These are phyloP conservation scores for Colletotrichum ledebouriae DNA, from an alignment of 2,329 filamentous ascomycete genomes.

Conservation along the genomic window DNA sequence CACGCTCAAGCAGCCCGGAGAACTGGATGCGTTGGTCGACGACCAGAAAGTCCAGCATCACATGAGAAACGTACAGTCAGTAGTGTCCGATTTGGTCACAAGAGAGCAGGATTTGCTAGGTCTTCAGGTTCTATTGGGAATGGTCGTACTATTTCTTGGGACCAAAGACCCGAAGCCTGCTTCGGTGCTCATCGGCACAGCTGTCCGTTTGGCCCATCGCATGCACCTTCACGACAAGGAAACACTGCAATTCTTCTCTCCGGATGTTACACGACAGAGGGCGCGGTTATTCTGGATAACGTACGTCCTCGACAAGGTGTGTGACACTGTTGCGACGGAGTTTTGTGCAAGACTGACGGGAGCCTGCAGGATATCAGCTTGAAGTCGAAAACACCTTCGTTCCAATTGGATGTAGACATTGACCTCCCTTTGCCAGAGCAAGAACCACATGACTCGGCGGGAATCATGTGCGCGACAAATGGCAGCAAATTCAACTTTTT, in stretches of 20 bases:
- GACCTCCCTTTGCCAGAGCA: constrained; percentile 54
- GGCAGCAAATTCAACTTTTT: constrained; percentile 55
- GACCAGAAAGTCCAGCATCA: constrained; percentile 47
- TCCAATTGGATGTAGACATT: constrained; percentile 56
- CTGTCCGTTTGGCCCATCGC: constrained; percentile 54
- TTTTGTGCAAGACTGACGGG: not conserved
- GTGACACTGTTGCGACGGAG: not conserved
- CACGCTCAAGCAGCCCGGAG: constrained; percentile 42
- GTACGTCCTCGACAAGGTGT: constrained; percentile 57
- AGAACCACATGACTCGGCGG: constrained; percentile 49
- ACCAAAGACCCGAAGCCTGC: constrained; percentile 54
- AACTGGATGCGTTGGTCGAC: constrained; percentile 41
- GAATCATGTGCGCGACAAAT: constrained; percentile 53
- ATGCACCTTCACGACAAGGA: constrained; percentile 52
- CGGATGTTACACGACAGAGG: constrained; percentile 52
- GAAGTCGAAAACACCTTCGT: constrained; percentile 53
- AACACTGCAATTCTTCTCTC: constrained; percentile 44
- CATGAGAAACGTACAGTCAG: constrained; percentile 54
- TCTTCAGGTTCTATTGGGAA: constrained; percentile 55
- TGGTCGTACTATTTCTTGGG: constrained; percentile 55
- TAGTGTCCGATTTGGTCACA: constrained; percentile 55
- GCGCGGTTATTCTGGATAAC: constrained; percentile 58
- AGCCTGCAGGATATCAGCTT: constrained; percentile 52
- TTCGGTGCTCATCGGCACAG: constrained; percentile 55
- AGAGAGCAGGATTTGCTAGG: constrained; percentile 55